Conservation (phyloP, 768 basidiomycete genomes). For the Rhizopogon salebrosus region DNA sequence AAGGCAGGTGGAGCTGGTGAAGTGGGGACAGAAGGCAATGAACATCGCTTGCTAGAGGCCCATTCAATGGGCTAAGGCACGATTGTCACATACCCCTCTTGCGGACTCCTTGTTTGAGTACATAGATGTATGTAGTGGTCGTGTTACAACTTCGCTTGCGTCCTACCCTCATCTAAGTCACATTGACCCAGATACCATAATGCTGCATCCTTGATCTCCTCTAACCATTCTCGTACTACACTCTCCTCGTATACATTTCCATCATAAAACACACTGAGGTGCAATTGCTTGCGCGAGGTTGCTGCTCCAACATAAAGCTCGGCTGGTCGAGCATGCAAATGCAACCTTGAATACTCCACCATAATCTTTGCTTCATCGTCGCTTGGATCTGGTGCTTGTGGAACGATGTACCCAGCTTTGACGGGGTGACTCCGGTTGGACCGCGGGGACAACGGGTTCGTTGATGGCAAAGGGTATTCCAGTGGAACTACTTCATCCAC, state of each 20-base stretch:
- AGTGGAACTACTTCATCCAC: constrained; percentile 30
- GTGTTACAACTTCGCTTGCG: too few relatives aligned
- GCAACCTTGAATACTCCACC: constrained; percentile 4
- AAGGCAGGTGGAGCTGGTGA: too few relatives aligned
- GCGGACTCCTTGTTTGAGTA: too few relatives aligned
- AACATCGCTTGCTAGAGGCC: too few relatives aligned
- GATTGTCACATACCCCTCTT: too few relatives aligned
- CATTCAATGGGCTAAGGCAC: too few relatives aligned
- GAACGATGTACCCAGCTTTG: constrained; percentile 5
- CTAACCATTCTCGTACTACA: constrained; percentile 42
- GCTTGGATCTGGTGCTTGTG: background rate
- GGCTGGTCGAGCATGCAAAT: constrained; percentile 38
- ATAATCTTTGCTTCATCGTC: constrained; percentile 8
- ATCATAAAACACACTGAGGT: constrained; percentile 34
- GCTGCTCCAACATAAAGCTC: constrained; percentile 41
- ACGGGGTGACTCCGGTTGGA: constrained; percentile 11
- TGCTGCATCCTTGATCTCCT: constrained; percentile 34
- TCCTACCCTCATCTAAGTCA: constrained; percentile 10
- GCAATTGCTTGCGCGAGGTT: constrained; percentile 28
- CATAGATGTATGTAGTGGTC: too few relatives aligned
- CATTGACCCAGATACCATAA: constrained; percentile 25
- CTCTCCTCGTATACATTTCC: constrained; percentile 39
- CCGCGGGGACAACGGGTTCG: constrained; percentile 17
- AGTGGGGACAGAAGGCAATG: too few relatives aligned
- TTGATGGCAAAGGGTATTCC: constrained; percentile 28